Base-by-base conservation (phyloP, 1,284 basidiomycete species). In the Pholiota adiposa region DNA sequence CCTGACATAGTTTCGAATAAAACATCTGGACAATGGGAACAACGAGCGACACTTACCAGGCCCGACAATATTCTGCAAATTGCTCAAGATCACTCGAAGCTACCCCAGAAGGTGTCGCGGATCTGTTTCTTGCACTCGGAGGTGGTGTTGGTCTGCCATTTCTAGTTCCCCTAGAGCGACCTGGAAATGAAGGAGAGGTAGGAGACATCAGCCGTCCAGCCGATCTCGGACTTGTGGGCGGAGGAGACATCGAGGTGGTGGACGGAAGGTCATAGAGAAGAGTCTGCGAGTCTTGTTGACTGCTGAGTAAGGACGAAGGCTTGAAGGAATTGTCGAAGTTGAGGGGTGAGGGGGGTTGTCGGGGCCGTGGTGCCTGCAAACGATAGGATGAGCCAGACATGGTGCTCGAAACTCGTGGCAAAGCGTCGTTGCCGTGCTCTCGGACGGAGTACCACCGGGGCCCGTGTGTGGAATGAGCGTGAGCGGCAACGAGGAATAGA, bases 261-360 rank as follows among this genome's bases (percentile, higher is more conserved):
- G 86, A 82, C 68, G 89, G 88, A 64, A 91, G 81, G 76, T 90
- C 87, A 73, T 92, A 90, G 75, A 91, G 85, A 70, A 91, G 85
- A 51, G 85, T 80, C 67, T 83, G 77, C 57, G 82, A 73, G 61
- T 79, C 79, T 63, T 73, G 73, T 60, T 77, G 74, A 65, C 69
- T 73, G 68, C 73, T 74, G 46, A 77, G 63, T 55, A 78, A 66
- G 19, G 80, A 75, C 31, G 82, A 77, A 67, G 79, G 80, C 63
- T 77, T 76, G 40, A 81, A 75, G 46, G 80, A 77, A 56, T 76
- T 76, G 63, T 78, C 74, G 61, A 86, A 80, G 61, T 83, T 80
- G 57, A 90, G 75, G 33, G 89, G 86, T 16, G 86, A 77, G 5
- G 87, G 88, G 3, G 85, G 84, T 14, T 83, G 86, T 53, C 87